These are phyloP conservation scores for Galeopsis tetrahit DNA, from an alignment of 257 asterid genomes.

Conservation along the genomic window DNA sequence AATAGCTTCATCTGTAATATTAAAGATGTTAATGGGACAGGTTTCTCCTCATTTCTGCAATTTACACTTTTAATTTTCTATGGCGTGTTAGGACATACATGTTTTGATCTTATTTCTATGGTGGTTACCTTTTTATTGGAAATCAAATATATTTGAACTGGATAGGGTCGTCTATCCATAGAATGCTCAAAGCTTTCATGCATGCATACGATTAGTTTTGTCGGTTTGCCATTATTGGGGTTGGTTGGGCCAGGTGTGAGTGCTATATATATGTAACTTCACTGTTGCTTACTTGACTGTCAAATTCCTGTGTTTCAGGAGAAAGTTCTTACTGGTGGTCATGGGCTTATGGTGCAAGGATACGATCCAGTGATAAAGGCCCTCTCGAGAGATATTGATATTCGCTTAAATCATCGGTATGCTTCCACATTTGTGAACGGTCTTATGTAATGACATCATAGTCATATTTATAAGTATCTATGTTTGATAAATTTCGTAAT, in stretches of 20 bases:
- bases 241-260: conserved; percentile 2
- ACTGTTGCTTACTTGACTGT: conserved; percentile 19
- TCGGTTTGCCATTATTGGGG: conserved; percentile 20
- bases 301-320: conserved; percentile 59
- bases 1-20: not conserved
- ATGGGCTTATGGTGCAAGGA: conserved; percentile 99
- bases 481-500: conserved; percentile 13
- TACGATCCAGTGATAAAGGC: conserved; percentile 81
- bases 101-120: not conserved
- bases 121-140: conserved; percentile 1
- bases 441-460: conserved; percentile 10
- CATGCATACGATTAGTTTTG: conserved; percentile 6
- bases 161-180: not conserved
- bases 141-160: conserved; percentile 11
- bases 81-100: not conserved
- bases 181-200: not conserved
- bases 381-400: conserved; percentile 74
- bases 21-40: not conserved
- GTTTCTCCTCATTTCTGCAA: conserved; percentile 3
- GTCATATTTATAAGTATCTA: not conserved
- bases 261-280: conserved; percentile 20
- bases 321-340: conserved; percentile 95
- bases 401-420: conserved; percentile 91
- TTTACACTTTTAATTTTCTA: conserved; percentile 12
- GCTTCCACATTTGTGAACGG: conserved; percentile 23